Conservation (phyloP, 805 yeast species). For the Sugiyamaella boreocaroliniensis region DNA sequence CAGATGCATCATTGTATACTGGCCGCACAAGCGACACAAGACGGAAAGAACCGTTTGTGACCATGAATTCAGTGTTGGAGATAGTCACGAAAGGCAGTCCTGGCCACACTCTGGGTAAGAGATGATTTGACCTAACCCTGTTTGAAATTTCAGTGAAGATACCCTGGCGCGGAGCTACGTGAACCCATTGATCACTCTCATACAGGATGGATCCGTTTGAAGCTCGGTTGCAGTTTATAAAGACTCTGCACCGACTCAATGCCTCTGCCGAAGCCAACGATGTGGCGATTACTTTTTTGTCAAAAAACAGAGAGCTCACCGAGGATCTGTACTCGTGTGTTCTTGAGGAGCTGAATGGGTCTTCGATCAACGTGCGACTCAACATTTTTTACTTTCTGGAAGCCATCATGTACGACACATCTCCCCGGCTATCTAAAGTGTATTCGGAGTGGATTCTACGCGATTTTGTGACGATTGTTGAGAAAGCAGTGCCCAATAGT, state of each 20-base stretch:
- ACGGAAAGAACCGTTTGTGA: constrained; percentile 1
- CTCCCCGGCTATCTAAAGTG: not conserved
- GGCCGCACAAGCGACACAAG: constrained; percentile 9
- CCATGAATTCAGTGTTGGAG: not conserved
- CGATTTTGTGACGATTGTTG: constrained; percentile 26
- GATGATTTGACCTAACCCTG: not conserved
- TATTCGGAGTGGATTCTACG: constrained; percentile 23
- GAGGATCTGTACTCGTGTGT: constrained; percentile 67
- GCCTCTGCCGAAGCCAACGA: constrained; percentile 43
- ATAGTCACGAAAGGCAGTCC: not conserved
- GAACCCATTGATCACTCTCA: too few species aligned
- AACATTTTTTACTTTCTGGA: constrained; percentile 68
- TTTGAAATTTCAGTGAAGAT: not conserved
- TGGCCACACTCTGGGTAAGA: too few species aligned
- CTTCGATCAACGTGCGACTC: constrained; percentile 48
- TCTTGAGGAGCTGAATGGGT: constrained; percentile 46
- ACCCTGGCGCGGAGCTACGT: too few species aligned
- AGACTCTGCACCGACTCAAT: constrained; percentile 54
- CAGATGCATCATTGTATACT: constrained; percentile 4
- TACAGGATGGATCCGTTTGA: constrained; percentile 83
- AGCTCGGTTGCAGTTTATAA: constrained; percentile 68
- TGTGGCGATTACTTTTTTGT: constrained; percentile 22
- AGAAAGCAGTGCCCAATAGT: constrained; percentile 19
- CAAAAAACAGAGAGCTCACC: constrained; percentile 43
- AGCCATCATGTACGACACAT: constrained; percentile 35